phyloP scores from a whole-genome alignment of 2,329 filamentous ascomycete genomes.

The Trichoderma cornu-damae region DNA sequence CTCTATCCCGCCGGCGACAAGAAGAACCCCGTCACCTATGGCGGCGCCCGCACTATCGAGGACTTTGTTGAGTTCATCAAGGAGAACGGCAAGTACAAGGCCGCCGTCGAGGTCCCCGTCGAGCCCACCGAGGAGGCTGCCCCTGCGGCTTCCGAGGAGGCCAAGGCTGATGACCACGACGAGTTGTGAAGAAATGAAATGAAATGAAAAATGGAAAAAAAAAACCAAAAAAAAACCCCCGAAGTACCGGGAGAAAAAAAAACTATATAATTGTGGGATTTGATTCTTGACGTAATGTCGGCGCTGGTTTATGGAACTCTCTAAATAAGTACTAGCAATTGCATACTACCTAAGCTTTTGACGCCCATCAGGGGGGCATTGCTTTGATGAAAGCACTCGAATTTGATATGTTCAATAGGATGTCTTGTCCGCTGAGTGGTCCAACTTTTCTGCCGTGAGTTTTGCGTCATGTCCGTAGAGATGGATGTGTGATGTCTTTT shows the following conservation, averaged over 20 bases:
- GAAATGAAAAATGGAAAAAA: conserved; percentile 1
- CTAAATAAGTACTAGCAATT: conserved; percentile 22
- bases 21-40: conserved; percentile 78
- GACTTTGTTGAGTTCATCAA: conserved; percentile 89
- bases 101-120: conserved; percentile 56
- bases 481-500: background rate
- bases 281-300: conserved; percentile 32
- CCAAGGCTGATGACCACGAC: conserved; percentile 66
- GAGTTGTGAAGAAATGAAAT: conserved; percentile 61
- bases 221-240: conserved; percentile 23
- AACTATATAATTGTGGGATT: conserved; percentile 28
- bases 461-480: background rate
- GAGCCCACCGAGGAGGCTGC: conserved; percentile 52
- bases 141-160: conserved; percentile 48
- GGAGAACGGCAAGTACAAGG: conserved; percentile 89
- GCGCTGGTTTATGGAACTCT: conserved; percentile 29
- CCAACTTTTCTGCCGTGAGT: background rate
- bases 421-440: background rate
- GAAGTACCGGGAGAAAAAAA: conserved; percentile 23
- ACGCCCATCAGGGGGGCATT: conserved; percentile 26
- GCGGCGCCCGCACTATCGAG: conserved; percentile 80
- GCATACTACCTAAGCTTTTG: conserved; percentile 28
- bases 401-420: conserved; percentile 9
- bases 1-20: conserved; percentile 90
- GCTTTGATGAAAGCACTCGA: conserved; percentile 17